A percentile compares a stretch with the other conserved stretches of the same genome.
phyloP scores from a whole-genome alignment of 1,139 yeast species.

The Yamadazyma mexicana region DNA sequence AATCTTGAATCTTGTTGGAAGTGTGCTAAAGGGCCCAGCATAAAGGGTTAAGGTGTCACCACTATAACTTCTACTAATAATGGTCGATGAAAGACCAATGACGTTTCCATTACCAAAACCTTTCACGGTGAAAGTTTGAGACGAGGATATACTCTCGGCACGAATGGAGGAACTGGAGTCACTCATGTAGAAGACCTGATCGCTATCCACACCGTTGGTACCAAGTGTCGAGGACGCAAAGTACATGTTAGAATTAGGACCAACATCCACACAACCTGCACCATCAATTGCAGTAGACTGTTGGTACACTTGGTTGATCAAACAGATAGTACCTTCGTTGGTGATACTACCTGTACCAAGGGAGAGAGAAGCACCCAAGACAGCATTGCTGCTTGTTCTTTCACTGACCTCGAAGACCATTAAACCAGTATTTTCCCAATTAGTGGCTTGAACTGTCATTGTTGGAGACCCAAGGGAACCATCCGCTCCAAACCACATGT shows the following conservation, averaged over 20 bases:
- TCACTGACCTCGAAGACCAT: slow-evolving; percentile 23
- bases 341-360: slow-evolving; percentile 17
- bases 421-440: slow-evolving; percentile 30
- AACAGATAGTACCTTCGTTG: slow-evolving; percentile 33
- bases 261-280: slow-evolving; percentile 29
- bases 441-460: slow-evolving; percentile 20
- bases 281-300: slow-evolving; percentile 28
- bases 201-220: slow-evolving; percentile 11
- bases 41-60: slow-evolving; percentile 11
- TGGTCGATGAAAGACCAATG: slow-evolving; percentile 22
- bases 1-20: slow-evolving; percentile 17
- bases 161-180: slow-evolving; percentile 19
- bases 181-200: slow-evolving; percentile 25
- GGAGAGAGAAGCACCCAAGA: slow-evolving; percentile 19
- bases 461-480: slow-evolving; percentile 21
- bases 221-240: slow-evolving; percentile 20
- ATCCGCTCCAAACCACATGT: slow-evolving; percentile 27
- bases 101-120: slow-evolving; percentile 34
- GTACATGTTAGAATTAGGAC: slow-evolving; percentile 21
- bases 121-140: slow-evolving; percentile 26
- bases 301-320: slow-evolving; percentile 22
- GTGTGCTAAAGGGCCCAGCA: slow-evolving; percentile 6
- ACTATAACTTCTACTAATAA: slow-evolving; percentile 13
- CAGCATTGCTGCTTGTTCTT: slow-evolving; percentile 18
- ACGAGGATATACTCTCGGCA: slow-evolving; percentile 18